Conservation (phyloP, 2,329 filamentous ascomycete species). For the Neopestalotiopsis rosae region DNA sequence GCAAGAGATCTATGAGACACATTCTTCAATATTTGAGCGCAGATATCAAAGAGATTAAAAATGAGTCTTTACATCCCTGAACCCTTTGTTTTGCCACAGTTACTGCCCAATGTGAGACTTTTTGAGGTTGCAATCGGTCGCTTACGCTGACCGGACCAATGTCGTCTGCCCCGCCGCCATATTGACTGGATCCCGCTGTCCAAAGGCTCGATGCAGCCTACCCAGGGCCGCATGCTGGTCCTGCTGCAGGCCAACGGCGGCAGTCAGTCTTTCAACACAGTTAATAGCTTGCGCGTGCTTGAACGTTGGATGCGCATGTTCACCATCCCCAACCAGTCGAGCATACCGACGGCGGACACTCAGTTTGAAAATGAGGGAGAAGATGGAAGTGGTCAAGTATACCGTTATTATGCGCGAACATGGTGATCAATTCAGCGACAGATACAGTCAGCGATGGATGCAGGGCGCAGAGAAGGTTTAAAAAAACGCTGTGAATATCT, state of each 20-base stretch:
- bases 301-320: slow-evolving; percentile 77
- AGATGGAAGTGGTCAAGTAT: slow-evolving; percentile 51
- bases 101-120: background rate
- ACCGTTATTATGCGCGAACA: slow-evolving; percentile 68
- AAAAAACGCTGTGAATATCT: background rate
- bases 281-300: slow-evolving; percentile 68
- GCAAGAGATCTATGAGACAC: no score
- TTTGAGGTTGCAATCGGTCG: background rate
- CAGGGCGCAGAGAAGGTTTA: background rate
- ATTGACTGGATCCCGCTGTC: slow-evolving; percentile 73
- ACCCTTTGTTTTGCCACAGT: no score
- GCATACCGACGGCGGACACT: slow-evolving; percentile 67
- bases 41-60: no score
- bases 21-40: no score
- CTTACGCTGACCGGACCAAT: background rate
- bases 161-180: slow-evolving; percentile 5
- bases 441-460: slow-evolving; percentile 61
- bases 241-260: slow-evolving; percentile 69
- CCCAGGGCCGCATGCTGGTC: slow-evolving; percentile 68
- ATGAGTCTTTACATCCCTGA: no score
- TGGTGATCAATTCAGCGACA: slow-evolving; percentile 64
- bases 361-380: slow-evolving; percentile 63
- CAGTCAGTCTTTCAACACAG: slow-evolving; percentile 70
- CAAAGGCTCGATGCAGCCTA: slow-evolving; percentile 66
- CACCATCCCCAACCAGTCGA: slow-evolving; percentile 69